Conservation (phyloP, 441 rosid genomes). For the Aleurites moluccanus region DNA sequence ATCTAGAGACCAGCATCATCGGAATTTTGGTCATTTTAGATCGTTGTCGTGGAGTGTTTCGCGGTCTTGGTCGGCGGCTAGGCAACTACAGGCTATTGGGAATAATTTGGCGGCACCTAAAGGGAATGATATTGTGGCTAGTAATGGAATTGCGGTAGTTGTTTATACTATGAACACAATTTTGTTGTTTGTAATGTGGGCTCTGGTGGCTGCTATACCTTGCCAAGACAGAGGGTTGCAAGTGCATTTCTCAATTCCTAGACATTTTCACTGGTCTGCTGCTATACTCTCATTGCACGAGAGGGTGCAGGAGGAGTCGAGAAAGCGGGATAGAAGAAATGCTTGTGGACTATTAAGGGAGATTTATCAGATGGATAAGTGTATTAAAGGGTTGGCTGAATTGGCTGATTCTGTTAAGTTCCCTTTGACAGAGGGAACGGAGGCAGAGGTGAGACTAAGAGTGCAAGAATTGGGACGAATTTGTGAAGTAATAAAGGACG, state of each 20-base stretch:
- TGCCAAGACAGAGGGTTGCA: conserved; percentile 91
- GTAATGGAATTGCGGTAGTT: conserved; percentile 56
- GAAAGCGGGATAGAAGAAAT: conserved; percentile 72
- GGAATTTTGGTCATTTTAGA: conserved; percentile 59
- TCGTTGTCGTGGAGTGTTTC: conserved; percentile 93
- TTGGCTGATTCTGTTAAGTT: conserved; percentile 65
- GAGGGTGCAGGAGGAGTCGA: conserved; percentile 73
- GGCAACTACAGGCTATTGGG: conserved; percentile 82
- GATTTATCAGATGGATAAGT: conserved; percentile 69
- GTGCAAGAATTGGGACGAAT: conserved; percentile 56
- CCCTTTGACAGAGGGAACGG: conserved; percentile 67
- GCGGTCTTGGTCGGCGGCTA: conserved; percentile 87
- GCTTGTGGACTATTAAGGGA: conserved; percentile 80
- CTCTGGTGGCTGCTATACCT: conserved; percentile 84
- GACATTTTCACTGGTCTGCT: conserved; percentile 64
- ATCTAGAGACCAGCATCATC: conserved; percentile 41
- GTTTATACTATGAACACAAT: conserved; percentile 66
- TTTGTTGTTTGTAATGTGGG: conserved; percentile 83
- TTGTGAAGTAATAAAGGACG: conserved; percentile 52
- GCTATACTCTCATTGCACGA: conserved; percentile 62
- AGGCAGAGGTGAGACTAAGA: conserved; percentile 51
- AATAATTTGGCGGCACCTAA: conserved; percentile 57
- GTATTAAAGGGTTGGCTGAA: conserved; percentile 57
- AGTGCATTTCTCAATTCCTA: conserved; percentile 66
- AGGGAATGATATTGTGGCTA: conserved; percentile 50